Conservation (phyloP, 176 grass and related monocot species). For the Ensete glaucum region DNA sequence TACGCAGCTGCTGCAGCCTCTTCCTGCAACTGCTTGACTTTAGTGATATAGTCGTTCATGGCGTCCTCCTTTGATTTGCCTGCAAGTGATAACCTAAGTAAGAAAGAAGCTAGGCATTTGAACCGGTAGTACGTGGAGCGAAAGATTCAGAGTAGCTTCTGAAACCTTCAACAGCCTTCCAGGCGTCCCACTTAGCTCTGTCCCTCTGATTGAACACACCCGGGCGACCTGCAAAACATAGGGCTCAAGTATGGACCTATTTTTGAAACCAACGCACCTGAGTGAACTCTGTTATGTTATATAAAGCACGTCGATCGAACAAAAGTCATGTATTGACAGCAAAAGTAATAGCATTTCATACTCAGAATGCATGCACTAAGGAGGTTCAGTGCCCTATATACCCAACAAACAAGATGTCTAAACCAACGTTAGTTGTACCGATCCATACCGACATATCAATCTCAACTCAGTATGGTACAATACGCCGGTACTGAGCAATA, state of each 20-base stretch:
- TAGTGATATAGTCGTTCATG: conserved; percentile 77
- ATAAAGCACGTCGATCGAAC: no score
- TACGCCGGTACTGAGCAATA: no score
- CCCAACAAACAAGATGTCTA: neutral
- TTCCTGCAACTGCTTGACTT: conserved; percentile 75
- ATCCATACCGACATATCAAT: no score
- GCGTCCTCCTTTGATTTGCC: conserved; percentile 68
- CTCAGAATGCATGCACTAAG: neutral
- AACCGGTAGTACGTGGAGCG: neutral
- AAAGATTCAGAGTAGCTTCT: neutral
- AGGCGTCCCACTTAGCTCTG: conserved; percentile 77
- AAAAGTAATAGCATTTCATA: no score
- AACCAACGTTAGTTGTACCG: neutral
- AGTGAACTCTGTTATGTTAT: no score
- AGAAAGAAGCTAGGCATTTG: neutral
- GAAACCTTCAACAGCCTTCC: conserved; percentile 69
- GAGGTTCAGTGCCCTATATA: neutral
- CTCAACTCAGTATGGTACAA: no score
- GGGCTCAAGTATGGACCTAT: no score
- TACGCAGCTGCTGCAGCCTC: conserved; percentile 45
- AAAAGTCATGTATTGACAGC: no score
- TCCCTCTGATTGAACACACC: conserved; percentile 55
- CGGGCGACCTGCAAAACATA: conserved; percentile 41
- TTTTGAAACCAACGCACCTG: neutral
- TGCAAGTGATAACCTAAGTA: conserved; percentile 9